Base-by-base conservation (phyloP, 108 stramenopile species). In the Seminavis robusta region DNA sequence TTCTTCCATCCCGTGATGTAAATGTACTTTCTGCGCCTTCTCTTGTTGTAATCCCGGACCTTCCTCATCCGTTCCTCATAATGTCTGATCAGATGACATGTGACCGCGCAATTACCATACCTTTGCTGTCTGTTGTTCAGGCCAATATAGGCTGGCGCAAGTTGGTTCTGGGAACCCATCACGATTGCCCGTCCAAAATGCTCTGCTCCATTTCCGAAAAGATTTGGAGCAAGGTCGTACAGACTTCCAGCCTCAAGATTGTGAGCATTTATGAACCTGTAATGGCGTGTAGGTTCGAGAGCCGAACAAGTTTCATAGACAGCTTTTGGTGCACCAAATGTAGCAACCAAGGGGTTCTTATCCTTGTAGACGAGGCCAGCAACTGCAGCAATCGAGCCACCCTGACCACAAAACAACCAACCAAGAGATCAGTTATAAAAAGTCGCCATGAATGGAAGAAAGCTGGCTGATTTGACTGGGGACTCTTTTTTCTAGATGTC, bases 371-470 rank as follows among this genome's bases (percentile, higher is more conserved):
- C 25, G 3, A 69, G 11, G 2, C 54, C 68, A 1, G 68, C 68
- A 20, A 69, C 45, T 8, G 61, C 46, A n/a, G 68, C 68, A n/a
- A 69, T 41, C 7, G 68, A 61, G 4, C 68, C 68, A 4, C 68
- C 68, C 17, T n/a, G n/a, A n/a, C n/a, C n/a, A n/a, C n/a, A n/a
- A n/a, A n/a, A n/a, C n/a, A n/a, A n/a, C n/a, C n/a, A n/a, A n/a
- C n/a, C n/a, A n/a, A n/a, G n/a, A n/a, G n/a, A n/a, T n/a, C n/a
- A n/a, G n/a, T n/a, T n/a, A n/a, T n/a, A n/a, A n/a, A n/a, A n/a
- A n/a, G n/a, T n/a, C n/a, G n/a, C n/a, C n/a, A n/a, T n/a, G n/a
- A n/a, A n/a, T n/a, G n/a, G n/a, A n/a, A n/a, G n/a, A n/a, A n/a
- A n/a, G n/a, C n/a, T n/a, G n/a, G n/a, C n/a, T n/a, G n/a, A n/a